phyloP scores from a whole-genome alignment of 2,329 filamentous ascomycete genomes.

The Fusarium sororula region DNA sequence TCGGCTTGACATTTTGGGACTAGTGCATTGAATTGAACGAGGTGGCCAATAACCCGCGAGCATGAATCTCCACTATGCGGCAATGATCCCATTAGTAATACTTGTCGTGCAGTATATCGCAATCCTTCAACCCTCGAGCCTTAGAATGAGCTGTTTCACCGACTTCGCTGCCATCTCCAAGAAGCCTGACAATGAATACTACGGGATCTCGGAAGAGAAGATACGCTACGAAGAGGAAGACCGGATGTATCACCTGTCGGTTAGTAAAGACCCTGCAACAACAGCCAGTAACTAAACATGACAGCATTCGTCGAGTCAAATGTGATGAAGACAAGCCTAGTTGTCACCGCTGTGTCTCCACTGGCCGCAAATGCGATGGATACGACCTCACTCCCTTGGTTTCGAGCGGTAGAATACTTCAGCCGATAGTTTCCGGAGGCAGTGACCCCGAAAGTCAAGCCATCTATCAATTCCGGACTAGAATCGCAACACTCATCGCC shows the following conservation, averaged over 20 bases:
- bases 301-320: neutral
- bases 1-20: neutral
- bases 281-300: neutral
- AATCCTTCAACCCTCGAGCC: fast-evolving
- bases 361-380: neutral
- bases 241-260: neutral
- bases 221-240: neutral
- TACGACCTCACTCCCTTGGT: neutral
- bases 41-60: fast-evolving
- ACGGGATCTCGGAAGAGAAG: neutral
- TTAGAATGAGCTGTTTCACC: no score
- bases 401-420: fast-evolving
- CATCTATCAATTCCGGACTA: constrained; percentile 4
- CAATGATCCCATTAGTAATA: neutral
- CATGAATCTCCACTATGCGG: fast-evolving
- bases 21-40: neutral
- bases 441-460: neutral
- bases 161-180: no score
- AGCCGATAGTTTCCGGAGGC: neutral
- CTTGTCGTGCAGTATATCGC: neutral
- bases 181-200: no score
- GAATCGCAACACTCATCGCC: neutral
- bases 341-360: neutral
- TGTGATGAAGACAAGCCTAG: neutral
- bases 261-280: neutral